Base-by-base conservation (phyloP, 2,329 filamentous ascomycete species). In the Aspergillus costaricaensis region DNA sequence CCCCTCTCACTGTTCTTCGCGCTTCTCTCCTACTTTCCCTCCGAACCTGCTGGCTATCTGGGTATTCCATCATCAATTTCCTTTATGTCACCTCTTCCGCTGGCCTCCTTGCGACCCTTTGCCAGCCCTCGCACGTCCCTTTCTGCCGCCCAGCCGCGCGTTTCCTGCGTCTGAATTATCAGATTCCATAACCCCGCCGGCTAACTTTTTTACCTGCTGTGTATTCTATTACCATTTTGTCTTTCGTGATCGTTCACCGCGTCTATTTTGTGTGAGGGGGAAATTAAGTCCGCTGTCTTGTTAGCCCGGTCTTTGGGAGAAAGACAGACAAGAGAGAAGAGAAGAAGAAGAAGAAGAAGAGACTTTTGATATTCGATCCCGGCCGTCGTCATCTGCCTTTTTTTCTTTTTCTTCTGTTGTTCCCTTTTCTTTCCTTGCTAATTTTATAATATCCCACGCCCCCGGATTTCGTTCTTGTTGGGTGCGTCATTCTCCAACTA, bases 141-240 rank as follows among this genome's bases (percentile, higher is more conserved):
- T 72, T 49, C 60, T 66, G 66, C 72, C 72, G 72, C 70, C 50
- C 68, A 75, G 73, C 74, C 75, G 75, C 76, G 76, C 76, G 75
- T 72, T 68, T 76, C 63, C 57, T 69, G 72, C 72, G 70, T 62
- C 62, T 72, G 62, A 59, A 59, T 56, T 55, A 57, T 61, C 53
- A 38, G 41, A 57, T 57, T 48, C 60, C 49, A 48, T 58, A 59
- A 59, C 62, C 61, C 60, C 62, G 58, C 59, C 59, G 62, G 65
- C 55, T 50, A 44, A 58, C 60, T 62, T 57, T 44, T 30, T 56
- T 56, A 36, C 44, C 55, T 58, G 36, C 43, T 38, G 43, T 27
- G 52, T 53, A 43, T 62, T 36, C 62, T 51, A 68, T 55, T 67
- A 54, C 32, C 32, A 25, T 25, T 38, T 51, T 39, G 39, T 5